Evolutionary conservation across 208 protist species (phyloP).

Genomic region (Leishmania tropica): DNA sequence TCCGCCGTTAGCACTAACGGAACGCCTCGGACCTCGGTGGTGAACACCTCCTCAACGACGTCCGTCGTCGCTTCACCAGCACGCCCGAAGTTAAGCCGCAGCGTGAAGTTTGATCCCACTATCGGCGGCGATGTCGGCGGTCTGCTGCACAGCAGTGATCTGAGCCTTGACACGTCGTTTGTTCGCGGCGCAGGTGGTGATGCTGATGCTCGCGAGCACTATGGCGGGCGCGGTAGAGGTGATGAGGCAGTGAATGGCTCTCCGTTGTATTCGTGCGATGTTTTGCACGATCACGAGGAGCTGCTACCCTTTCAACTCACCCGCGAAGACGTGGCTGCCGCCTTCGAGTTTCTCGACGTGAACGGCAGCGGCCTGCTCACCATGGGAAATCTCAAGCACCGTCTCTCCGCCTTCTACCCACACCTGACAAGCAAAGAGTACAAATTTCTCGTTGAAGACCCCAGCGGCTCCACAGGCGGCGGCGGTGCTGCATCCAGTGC

Average conservation of each 20-base stretch:
- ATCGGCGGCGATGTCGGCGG: not conserved
- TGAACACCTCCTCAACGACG: not conserved
- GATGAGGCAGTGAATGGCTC: not conserved
- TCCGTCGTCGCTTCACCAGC: not conserved
- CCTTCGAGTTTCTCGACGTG: constrained; percentile 94
- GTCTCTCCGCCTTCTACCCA: constrained; percentile 93
- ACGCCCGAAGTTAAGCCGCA: not conserved
- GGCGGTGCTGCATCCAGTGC: not conserved
- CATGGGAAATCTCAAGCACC: constrained; percentile 84
- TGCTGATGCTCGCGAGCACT: not conserved
- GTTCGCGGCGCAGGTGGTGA: not conserved
- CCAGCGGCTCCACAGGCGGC: constrained; percentile 20
- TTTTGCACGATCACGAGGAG: constrained; percentile 1
- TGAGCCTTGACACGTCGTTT: constrained; percentile 8
- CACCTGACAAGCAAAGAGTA: constrained; percentile 93
- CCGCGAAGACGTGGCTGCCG: constrained; percentile 85
- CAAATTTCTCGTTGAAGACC: constrained; percentile 91
- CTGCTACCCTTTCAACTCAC: constrained; percentile 53
- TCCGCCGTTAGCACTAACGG: not conserved
- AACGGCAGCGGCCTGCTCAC: constrained; percentile 77
- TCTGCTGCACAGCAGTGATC: not conserved
- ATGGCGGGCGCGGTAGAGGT: not conserved
- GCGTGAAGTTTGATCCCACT: constrained; percentile 16
- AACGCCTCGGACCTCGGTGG: not conserved
- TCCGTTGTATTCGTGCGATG: not conserved